Conservation (phyloP, 148 eudicot genomes). For the Drosera capensis region DNA sequence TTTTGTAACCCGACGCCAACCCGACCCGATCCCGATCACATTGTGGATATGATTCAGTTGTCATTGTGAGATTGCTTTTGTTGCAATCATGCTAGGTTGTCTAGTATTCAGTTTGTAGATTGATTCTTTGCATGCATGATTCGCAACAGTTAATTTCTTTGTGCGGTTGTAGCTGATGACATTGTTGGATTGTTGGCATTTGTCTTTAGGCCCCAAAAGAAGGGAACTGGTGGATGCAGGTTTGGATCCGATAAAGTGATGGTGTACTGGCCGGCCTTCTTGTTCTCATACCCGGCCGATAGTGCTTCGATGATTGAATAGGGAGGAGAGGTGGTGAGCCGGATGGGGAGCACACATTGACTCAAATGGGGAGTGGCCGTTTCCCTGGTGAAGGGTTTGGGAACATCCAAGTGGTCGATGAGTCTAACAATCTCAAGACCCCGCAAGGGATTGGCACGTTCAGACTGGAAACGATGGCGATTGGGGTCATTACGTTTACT, state of each 20-base stretch:
- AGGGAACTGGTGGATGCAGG: conserved; percentile 99
- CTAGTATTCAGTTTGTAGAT: too few relatives aligned
- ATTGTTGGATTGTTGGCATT: too few relatives aligned
- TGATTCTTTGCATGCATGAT: too few relatives aligned
- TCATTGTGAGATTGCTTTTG: too few relatives aligned
- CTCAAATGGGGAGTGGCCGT: conserved; percentile 92
- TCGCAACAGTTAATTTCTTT: too few relatives aligned
- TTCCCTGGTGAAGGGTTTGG: conserved; percentile 96
- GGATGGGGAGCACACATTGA: conserved; percentile 77
- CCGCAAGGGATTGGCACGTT: conserved; percentile 85
- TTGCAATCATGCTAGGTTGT: too few relatives aligned
- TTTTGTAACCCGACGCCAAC: too few relatives aligned
- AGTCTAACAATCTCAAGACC: conserved; percentile 78
- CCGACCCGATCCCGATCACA: too few relatives aligned
- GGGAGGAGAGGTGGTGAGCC: conserved; percentile 95
- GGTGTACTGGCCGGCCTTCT: conserved; percentile 93
- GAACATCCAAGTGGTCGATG: conserved; percentile 81
- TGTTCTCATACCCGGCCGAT: conserved; percentile 86
- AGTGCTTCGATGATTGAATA: conserved; percentile 97
- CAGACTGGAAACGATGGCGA: conserved; percentile 75
- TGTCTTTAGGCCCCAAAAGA: conserved; percentile 64
- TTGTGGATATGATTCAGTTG: too few relatives aligned
- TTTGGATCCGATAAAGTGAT: conserved; percentile 65
- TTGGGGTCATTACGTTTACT: conserved; percentile 89
- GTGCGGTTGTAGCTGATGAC: too few relatives aligned